These are phyloP conservation scores for Fusarium albosuccineum DNA, from an alignment of 2,329 filamentous ascomycete species.

Conservation along the genomic window DNA sequence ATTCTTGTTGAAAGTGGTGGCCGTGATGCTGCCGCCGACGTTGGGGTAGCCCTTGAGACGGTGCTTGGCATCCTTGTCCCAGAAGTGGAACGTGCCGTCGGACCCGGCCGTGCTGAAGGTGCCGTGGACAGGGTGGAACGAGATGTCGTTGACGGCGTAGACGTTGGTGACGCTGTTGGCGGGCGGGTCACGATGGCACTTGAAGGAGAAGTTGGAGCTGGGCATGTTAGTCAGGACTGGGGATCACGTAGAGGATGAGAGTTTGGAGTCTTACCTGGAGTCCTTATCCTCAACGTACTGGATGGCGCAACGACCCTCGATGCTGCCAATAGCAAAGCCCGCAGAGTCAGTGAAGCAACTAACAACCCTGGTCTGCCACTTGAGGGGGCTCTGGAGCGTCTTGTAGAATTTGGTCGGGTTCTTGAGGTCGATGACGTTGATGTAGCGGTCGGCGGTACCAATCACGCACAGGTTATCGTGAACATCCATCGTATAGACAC, in stretches of 20 bases:
- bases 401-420: slow-evolving; percentile 95
- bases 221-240: slow-evolving; percentile 19
- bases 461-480: slow-evolving; percentile 89
- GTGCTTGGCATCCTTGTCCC: slow-evolving; percentile 94
- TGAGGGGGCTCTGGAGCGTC: slow-evolving; percentile 93
- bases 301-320: slow-evolving; percentile 96
- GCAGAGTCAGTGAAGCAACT: slow-evolving; percentile 94
- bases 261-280: slow-evolving; percentile 65
- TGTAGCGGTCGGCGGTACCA: slow-evolving; percentile 94
- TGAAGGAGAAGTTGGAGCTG: slow-evolving; percentile 97
- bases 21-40: slow-evolving; percentile 87
- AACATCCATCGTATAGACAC: slow-evolving; percentile 93
- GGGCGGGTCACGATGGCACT: slow-evolving; percentile 91
- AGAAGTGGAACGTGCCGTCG: slow-evolving; percentile 97
- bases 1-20: slow-evolving; percentile 90
- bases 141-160: slow-evolving; percentile 96
- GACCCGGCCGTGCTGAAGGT: slow-evolving; percentile 98
- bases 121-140: slow-evolving; percentile 95
- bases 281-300: slow-evolving; percentile 99
- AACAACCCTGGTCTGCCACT: slow-evolving; percentile 97
- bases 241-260: not conserved
- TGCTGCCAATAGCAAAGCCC: slow-evolving; percentile 95
- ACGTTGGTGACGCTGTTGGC: slow-evolving; percentile 85
- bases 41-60: slow-evolving; percentile 88
- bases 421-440: slow-evolving; percentile 93